These are phyloP conservation scores for Astrephomene gubernaculifera DNA, from an alignment of 139 green algal species.

Conservation along the genomic window DNA sequence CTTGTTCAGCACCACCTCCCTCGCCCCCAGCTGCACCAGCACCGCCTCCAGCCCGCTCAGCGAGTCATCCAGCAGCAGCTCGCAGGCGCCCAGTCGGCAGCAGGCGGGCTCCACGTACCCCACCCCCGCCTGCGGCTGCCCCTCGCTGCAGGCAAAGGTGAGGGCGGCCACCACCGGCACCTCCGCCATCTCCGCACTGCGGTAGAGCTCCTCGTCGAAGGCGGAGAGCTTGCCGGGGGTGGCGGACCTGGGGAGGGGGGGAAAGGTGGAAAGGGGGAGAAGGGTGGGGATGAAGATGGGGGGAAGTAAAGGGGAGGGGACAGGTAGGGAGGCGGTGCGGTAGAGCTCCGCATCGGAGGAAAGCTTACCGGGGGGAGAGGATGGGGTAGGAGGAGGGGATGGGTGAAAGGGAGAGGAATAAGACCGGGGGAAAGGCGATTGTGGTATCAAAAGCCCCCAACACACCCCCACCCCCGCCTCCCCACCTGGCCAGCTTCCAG, in stretches of 20 bases:
- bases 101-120: constrained; percentile 78
- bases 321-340: too few relatives aligned
- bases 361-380: too few relatives aligned
- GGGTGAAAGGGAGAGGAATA: too few relatives aligned
- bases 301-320: too few relatives aligned
- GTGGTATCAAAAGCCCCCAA: too few relatives aligned
- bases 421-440: too few relatives aligned
- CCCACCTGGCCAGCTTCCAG: constrained; percentile 62
- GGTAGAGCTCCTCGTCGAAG: constrained; percentile 94
- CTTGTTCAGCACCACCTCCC: constrained; percentile 84
- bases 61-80: constrained; percentile 90
- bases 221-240: constrained; percentile 81
- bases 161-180: constrained; percentile 76
- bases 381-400: too few relatives aligned
- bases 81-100: constrained; percentile 74
- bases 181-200: constrained; percentile 68
- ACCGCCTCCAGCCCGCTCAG: constrained; percentile 86
- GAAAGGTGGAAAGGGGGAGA: too few relatives aligned
- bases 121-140: constrained; percentile 31
- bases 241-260: constrained; percentile 58
- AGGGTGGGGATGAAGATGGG: too few relatives aligned
- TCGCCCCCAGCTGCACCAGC: constrained; percentile 85
- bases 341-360: too few relatives aligned
- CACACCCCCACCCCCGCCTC: too few relatives aligned
- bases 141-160: neutral